Evolutionary conservation across 2,329 filamentous ascomycete species (phyloP), one percentile per base, ranked within the genome.

Genomic region (Myriosclerotinia scirpicola): DNA sequence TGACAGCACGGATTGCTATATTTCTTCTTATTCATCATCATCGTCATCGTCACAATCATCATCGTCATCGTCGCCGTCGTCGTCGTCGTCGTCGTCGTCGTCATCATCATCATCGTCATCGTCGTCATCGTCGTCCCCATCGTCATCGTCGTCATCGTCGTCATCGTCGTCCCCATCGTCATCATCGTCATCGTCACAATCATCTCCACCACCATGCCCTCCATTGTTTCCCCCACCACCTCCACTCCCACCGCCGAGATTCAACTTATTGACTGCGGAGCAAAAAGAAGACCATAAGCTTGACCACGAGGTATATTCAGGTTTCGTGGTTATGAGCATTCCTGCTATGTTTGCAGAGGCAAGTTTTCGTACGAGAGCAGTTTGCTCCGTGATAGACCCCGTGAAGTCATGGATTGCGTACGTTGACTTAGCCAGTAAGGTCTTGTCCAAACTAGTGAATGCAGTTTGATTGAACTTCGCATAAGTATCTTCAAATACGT

Each of bases 321-420:
- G 50, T 48, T 68, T 59, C 17, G 71, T 72, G 7, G 71, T 73
- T 38, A 71, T 67, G 20, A 71, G 62, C 20, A 69, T 55, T 17
- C 69, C 70, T 17, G 61, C 65, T 30, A 73, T 30, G 34, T 70
- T 69, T 22, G 69, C 53, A 50, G 69, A 65, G 9, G 70, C 66
- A 38, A 73, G 64, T 26, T 69, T 65, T 34, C n/a, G 62, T n/a
- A 71, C 59, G 11, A 73, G 50, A 38, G 68, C 67, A 5, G 60
- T 54, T 54, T 72, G 71, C 14, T 67, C 50, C 2, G 26, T 14
- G 14, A 50, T 40, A 20, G 65, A 66, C 11, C 50, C 61, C 0
- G 65, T 67, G n/a, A 73, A 72, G 60, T 70, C 68, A 48, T 73
- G 68, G 42, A 73, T 71, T 17, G 70, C 52, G 54, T 65, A 68